A percentile compares a stretch with the other conserved stretches of the same genome.
Conservation (phyloP, 352 stramenopile genomes). For the Plasmopara viticola region DNA sequence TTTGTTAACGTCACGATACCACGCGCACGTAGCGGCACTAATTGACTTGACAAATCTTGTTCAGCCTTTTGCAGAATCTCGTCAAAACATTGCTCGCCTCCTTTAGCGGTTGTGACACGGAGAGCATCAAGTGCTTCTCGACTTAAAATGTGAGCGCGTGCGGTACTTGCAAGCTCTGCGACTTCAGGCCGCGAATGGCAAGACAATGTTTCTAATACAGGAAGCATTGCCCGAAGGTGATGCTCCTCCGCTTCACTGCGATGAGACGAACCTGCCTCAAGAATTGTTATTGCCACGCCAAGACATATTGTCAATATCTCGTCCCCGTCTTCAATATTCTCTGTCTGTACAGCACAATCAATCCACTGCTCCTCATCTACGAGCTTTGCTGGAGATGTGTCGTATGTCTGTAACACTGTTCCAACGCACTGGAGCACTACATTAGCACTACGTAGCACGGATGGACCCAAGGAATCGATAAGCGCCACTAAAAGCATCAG, state of each 20-base stretch:
- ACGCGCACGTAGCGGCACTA: conserved; percentile 68
- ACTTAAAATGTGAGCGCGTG: conserved; percentile 58
- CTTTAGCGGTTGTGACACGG: background rate
- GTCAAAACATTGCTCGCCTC: conserved; percentile 41
- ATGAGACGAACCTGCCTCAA: conserved; percentile 50
- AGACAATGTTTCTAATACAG: conserved; percentile 57
- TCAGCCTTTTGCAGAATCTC: conserved; percentile 45
- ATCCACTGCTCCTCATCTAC: conserved; percentile 27
- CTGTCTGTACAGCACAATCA: conserved; percentile 7
- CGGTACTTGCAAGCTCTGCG: conserved; percentile 61
- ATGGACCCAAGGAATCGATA: conserved; percentile 66
- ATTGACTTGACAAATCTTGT: conserved; percentile 47
- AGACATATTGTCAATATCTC: conserved; percentile 79
- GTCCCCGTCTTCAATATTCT: conserved; percentile 45
- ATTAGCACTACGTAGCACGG: conserved; percentile 59
- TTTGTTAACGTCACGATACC: conserved; percentile 72
- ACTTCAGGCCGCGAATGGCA: conserved; percentile 46
- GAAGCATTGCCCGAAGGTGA: conserved; percentile 52
- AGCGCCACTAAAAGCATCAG: conserved; percentile 58
- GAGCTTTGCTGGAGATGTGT: conserved; percentile 16
- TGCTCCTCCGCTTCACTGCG: conserved; percentile 50
- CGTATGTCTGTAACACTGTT: conserved; percentile 66
- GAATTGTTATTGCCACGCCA: conserved; percentile 69
- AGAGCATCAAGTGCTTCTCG: conserved; percentile 17
- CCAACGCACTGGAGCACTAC: conserved; percentile 62